Conservation (phyloP, 148 eudicot species). For the Nepenthes gracilis region DNA sequence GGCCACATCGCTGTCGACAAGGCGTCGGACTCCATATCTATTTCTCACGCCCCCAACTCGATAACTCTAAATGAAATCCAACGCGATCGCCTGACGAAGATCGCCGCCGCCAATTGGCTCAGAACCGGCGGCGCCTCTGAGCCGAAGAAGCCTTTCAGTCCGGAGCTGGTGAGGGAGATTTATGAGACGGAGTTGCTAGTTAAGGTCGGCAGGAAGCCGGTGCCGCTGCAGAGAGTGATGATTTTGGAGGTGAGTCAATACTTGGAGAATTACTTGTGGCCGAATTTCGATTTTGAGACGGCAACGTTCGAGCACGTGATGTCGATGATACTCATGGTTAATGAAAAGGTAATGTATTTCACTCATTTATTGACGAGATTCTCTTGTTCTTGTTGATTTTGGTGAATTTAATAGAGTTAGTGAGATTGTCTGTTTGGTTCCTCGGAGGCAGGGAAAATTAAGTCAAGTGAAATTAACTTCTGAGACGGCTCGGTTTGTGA, state of each 20-base stretch:
- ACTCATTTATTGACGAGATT: too few species aligned
- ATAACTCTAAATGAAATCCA: slow-evolving; percentile 75
- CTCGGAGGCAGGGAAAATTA: too few species aligned
- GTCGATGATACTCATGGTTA: slow-evolving; percentile 91
- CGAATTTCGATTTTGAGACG: slow-evolving; percentile 52
- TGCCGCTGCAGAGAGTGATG: slow-evolving; percentile 89
- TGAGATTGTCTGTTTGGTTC: too few species aligned
- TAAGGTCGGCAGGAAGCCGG: slow-evolving; percentile 43
- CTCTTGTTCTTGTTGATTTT: not conserved
- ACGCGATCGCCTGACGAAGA: slow-evolving; percentile 67
- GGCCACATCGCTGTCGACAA: slow-evolving; percentile 15
- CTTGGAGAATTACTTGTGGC: slow-evolving; percentile 92
- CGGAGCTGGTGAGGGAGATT: slow-evolving; percentile 69
- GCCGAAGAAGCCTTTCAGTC: slow-evolving; percentile 30
- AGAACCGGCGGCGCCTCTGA: slow-evolving; percentile 12
- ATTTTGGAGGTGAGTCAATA: slow-evolving; percentile 94
- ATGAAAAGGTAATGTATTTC: slow-evolving; percentile 62
- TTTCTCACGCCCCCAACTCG: slow-evolving; percentile 36
- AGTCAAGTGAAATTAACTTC: too few species aligned
- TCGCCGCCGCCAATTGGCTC: slow-evolving; percentile 66
- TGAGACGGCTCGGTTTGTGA: too few species aligned
- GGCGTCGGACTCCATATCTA: slow-evolving; percentile 32
- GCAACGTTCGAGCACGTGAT: slow-evolving; percentile 80
- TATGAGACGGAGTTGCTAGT: slow-evolving; percentile 69
- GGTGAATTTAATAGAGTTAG: too few species aligned